A percentile compares a stretch with the other conserved stretches of the same genome.
Conservation (phyloP, 2,329 filamentous ascomycete species). For the Byssochlamys sp. region DNA sequence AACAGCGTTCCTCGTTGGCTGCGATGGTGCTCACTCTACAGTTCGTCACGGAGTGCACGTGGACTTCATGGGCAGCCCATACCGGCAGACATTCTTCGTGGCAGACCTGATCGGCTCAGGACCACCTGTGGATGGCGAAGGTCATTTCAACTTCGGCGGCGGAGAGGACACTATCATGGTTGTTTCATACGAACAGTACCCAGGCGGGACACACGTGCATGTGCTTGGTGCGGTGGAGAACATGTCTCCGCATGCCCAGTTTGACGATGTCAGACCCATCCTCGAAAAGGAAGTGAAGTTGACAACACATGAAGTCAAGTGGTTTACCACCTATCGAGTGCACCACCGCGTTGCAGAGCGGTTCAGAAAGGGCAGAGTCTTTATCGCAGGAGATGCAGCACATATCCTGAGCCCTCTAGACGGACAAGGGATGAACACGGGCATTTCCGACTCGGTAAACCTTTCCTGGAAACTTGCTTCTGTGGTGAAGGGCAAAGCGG, state of each 20-base stretch:
- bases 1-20: constrained; percentile 40
- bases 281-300: constrained; percentile 14
- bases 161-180: constrained; percentile 28
- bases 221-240: constrained; percentile 18
- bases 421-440: constrained; percentile 51
- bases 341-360: constrained; percentile 34
- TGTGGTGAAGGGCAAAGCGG: background rate
- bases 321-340: constrained; percentile 39
- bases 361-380: constrained; percentile 41
- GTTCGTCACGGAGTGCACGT: constrained; percentile 36
- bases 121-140: constrained; percentile 21
- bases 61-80: constrained; percentile 34
- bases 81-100: constrained; percentile 38
- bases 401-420: constrained; percentile 49
- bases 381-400: constrained; percentile 49
- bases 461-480: constrained; percentile 41
- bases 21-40: constrained; percentile 44
- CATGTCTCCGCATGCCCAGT: constrained; percentile 14
- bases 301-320: constrained; percentile 21
- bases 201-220: constrained; percentile 11
- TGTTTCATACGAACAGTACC: constrained; percentile 16
- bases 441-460: constrained; percentile 46
- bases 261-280: constrained; percentile 21
- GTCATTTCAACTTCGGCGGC: constrained; percentile 24
- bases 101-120: constrained; percentile 32